These are phyloP conservation scores for Solanum hybrid DNA, from an alignment of 305 asterid species.

Conservation along the genomic window DNA sequence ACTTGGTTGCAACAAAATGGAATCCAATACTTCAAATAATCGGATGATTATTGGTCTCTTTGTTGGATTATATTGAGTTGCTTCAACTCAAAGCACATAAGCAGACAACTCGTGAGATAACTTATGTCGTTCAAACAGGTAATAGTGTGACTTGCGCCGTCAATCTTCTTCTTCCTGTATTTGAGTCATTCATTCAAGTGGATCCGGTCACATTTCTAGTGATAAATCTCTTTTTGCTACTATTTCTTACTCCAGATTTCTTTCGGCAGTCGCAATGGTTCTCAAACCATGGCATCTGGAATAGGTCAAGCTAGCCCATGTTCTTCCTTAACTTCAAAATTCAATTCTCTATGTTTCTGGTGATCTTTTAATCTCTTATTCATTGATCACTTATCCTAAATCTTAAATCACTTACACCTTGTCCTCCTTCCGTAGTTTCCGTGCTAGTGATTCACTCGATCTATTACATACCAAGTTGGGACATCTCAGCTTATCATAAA, in stretches of 20 bases:
- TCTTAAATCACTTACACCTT: neutral
- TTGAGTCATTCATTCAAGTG: neutral
- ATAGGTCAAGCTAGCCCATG: neutral
- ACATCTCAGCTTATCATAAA: neutral
- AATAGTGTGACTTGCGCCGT: neutral
- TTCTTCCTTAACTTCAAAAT: neutral
- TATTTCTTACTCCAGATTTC: neutral
- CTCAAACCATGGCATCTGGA: neutral
- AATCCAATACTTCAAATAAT: neutral
- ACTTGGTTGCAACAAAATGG: neutral
- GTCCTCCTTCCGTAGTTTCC: neutral
- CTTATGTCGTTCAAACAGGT: neutral
- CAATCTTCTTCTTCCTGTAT: neutral
- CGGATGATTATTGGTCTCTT: neutral
- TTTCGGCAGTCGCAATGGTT: neutral
- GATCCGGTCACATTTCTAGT: neutral
- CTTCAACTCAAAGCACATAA: neutral
- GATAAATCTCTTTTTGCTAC: neutral
- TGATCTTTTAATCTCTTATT: neutral
- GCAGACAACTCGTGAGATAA: neutral
- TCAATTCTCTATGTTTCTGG: neutral
- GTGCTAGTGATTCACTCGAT: neutral
- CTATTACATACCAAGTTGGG: neutral
- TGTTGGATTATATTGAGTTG: neutral
- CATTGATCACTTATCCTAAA: neutral